Base-by-base conservation (phyloP, 371 early-diverging fungal genomes). In the Mortierella sp. region DNA sequence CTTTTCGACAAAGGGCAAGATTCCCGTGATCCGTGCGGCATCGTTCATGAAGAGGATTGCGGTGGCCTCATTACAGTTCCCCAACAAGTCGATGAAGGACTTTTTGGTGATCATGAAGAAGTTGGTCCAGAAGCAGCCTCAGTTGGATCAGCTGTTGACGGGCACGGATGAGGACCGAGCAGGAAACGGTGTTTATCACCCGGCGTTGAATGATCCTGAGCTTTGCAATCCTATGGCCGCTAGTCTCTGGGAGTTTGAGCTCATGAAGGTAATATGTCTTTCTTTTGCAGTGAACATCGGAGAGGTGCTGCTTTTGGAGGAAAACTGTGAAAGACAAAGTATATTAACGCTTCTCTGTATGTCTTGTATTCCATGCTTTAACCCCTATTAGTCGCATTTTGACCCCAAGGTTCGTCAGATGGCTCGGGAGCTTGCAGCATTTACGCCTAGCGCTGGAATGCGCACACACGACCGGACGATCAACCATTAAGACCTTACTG, bases 201-300 rank as follows among this genome's bases (percentile, higher is more conserved):
- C 94, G 24, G 88, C 93, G n/a, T 82, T 98, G 79, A 94, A 97
- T 81, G 98, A 98, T 79, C 97, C 98, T 2, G 98, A 98, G 77
- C 91, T 98, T 80, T 97, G 97, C 85, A 98, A 98, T 80, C 97
- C 98, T 6, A 96, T 96, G 88, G 96, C 96, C 7, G 94, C 97
- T 18, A 96, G 94, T 86, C 79, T 97, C 55, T 97, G 95, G 90
- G 98, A 98, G 83, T 88, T 97, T 56, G 91, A 91, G 77, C 90
- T 94, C 75, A 92, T 96, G 78, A 90, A 93, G 92, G 95, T 95
- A 91, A 83, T 4, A 4, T 51, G 21, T 21, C 51, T 51, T 73
- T 48, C 8, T 14, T 48, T 48, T 48, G 48, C 48, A 48, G 11
- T 10, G 48, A 48, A 21, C 6, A 56, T 41, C 32, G 51, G 35